These are phyloP conservation scores for Pleurozium schreberi DNA, from an alignment of 225 moss, liverwort and hornwort species.

Conservation along the genomic window DNA sequence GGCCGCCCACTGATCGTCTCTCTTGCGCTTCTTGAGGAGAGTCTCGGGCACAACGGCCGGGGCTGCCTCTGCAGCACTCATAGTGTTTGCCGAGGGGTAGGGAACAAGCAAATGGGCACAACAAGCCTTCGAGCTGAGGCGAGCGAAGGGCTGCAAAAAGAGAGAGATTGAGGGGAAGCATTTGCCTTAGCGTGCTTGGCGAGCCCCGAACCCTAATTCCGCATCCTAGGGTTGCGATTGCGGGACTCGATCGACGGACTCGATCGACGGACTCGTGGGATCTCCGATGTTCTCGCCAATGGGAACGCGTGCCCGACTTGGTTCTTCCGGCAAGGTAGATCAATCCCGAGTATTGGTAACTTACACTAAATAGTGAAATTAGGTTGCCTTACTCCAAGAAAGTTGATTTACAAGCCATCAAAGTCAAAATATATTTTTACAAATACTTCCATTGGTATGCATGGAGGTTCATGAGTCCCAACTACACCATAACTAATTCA, in stretches of 20 bases:
- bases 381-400: no score
- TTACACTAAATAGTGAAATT: no score
- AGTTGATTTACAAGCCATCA: no score
- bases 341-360: no score
- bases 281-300: background rate
- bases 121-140: background rate
- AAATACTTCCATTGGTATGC: no score
- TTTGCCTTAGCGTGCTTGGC: background rate
- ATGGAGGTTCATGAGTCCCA: no score
- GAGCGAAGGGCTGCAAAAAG: background rate
- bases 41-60: conserved; percentile 50
- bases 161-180: rapidly evolving
- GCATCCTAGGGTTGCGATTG: background rate
- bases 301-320: background rate
- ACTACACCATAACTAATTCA: no score
- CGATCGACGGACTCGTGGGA: background rate
- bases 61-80: conserved; percentile 26
- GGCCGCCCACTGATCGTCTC: conserved; percentile 61
- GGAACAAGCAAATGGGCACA: background rate
- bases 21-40: conserved; percentile 65
- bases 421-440: no score
- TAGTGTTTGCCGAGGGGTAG: background rate
- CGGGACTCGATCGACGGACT: background rate
- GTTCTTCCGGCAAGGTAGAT: background rate
- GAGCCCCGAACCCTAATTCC: conserved; percentile 5